phyloP scores from a whole-genome alignment of 441 rosid genomes.

The Aleurites moluccanus region DNA sequence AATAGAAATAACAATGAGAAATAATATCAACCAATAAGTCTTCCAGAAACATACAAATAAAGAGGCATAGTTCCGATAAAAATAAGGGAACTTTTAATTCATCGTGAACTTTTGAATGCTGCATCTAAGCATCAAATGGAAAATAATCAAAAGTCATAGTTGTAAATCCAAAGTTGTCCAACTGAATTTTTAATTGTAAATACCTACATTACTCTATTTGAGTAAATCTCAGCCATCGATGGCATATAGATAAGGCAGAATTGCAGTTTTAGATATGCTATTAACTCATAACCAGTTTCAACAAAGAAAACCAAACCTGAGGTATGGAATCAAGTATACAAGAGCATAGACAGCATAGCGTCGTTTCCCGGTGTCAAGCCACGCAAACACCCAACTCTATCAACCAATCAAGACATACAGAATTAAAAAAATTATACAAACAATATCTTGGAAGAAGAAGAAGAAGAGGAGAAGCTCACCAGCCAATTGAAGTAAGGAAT shows the following conservation, averaged over 20 bases:
- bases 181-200: too few relatives aligned
- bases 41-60: too few relatives aligned
- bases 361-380: slow-evolving; percentile 90
- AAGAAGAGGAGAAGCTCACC: slow-evolving; percentile 34
- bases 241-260: not conserved
- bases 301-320: slow-evolving; percentile 45
- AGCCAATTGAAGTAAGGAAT: slow-evolving; percentile 98
- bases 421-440: not conserved
- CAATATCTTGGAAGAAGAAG: not conserved
- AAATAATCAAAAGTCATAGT: not conserved
- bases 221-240: not conserved
- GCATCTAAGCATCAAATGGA: not conserved
- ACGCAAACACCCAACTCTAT: slow-evolving; percentile 97
- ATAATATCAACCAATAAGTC: too few relatives aligned
- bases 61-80: too few relatives aligned
- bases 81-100: too few relatives aligned
- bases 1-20: too few relatives aligned
- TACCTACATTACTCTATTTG: not conserved
- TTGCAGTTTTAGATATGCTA: not conserved
- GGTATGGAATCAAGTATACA: slow-evolving; percentile 78
- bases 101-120: not conserved
- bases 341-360: slow-evolving; percentile 75
- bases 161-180: too few relatives aligned
- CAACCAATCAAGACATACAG: slow-evolving; percentile 4
- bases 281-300: not conserved